Evolutionary conservation across 306 rosid genomes (phyloP).

Genomic region (Acacia confusa): DNA sequence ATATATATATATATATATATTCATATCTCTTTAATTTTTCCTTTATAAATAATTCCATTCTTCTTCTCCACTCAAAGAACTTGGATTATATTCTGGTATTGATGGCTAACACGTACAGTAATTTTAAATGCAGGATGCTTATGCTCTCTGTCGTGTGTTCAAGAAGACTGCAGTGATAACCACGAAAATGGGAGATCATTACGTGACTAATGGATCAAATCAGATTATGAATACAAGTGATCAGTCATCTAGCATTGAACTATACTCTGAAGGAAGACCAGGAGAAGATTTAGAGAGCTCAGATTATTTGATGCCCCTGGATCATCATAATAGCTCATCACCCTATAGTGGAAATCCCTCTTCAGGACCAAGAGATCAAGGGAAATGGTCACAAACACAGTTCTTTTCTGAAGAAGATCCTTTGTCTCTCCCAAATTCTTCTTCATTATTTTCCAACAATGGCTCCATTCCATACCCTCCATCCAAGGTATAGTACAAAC

Average conservation of each 20-base stretch:
- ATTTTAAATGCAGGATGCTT: conserved; percentile 64
- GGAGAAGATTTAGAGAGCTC: conserved; percentile 66
- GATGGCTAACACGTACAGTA: background rate
- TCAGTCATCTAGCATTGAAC: conserved; percentile 72
- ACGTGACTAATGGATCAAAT: conserved; percentile 44
- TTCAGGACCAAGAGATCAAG: conserved; percentile 43
- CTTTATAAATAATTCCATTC: background rate
- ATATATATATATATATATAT: background rate
- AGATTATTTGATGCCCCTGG: conserved; percentile 52
- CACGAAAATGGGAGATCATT: conserved; percentile 66
- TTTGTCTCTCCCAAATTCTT: conserved; percentile 41
- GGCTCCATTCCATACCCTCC: conserved; percentile 70
- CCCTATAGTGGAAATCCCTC: conserved; percentile 14
- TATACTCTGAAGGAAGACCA: conserved; percentile 74
- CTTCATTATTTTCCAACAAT: conserved; percentile 51
- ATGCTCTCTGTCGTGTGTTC: conserved; percentile 90
- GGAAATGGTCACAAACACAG: conserved; percentile 57
- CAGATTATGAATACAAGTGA: conserved; percentile 41
- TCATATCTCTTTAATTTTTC: background rate
- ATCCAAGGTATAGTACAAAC: conserved; percentile 56
- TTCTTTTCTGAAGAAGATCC: conserved; percentile 53
- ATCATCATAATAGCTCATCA: conserved; percentile 27
- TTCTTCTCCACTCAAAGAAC: background rate
- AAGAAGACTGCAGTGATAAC: conserved; percentile 62
- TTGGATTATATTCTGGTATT: background rate